Base-by-base conservation (phyloP, 768 basidiomycete species). In the Termitomyces sp. region DNA sequence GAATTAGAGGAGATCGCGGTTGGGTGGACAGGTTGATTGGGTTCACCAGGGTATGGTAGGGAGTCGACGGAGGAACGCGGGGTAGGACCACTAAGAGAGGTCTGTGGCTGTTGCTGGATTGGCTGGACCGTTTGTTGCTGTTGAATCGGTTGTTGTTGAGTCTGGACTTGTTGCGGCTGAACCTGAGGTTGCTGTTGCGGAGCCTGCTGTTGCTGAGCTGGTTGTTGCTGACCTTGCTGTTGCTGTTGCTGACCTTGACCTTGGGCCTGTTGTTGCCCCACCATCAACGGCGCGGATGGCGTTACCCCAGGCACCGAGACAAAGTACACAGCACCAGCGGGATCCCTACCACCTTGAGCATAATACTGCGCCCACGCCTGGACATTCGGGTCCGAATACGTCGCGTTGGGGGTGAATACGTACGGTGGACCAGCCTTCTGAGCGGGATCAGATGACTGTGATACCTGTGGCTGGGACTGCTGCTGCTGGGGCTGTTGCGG, bases 291-390 rank as follows among this genome's bases (percentile, higher is more conserved):
- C 42, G 66, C 42, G 1, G 63, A 60, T 22, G 82, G 83, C 61
- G 81, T 85, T 41, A 92, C 76, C 2, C 89, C 90, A 7, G 89
- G 90, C 1, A 92, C 83, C 2, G 82, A 84, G 46, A 87, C 69
- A 62, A 94, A 94, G 70, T 94, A 94, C 36, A 92, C 87, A 7
- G 86, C 74, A 9, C 91, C 91, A 5, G 87, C 83, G 0, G 76
- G 67, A 55, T 92, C 91, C 43, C 70, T 81, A 3, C 91, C 91
- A 23, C 91, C 91, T 56, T 86, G 82, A 0, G 85, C 84, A 64
- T 93, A 93, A 68, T 94, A 94, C 60, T 84, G 80, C 6, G 89
- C 91, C 91, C 91, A 93, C 0, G 88, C 88, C 64, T 92, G 90
- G 20, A 86, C 89, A 58, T 91, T 91, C 52, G 84, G 81, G 66